Conservation (phyloP, 23 red algal genomes). For the Gracilariopsis chorda region DNA sequence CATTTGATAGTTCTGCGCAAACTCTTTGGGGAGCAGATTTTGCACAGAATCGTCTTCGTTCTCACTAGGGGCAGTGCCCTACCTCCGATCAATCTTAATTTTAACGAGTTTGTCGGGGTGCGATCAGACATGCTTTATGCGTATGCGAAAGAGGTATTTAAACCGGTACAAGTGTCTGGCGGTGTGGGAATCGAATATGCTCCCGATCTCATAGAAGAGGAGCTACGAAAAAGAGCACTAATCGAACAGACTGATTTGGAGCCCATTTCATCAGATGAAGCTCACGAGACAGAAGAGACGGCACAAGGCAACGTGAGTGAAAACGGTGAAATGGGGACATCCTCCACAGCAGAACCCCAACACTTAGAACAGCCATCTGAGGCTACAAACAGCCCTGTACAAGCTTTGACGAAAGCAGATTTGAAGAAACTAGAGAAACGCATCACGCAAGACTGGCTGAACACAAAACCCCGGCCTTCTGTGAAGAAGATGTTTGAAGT, state of each 20-base stretch:
- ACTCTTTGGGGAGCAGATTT: background rate
- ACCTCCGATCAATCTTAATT: slow-evolving; percentile 24
- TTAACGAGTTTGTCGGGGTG: slow-evolving; percentile 16
- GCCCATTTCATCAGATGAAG: too few species aligned
- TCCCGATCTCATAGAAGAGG: background rate
- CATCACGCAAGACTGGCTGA: background rate
- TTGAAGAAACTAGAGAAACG: background rate
- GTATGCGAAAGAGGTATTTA: background rate
- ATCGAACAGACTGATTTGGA: too few species aligned
- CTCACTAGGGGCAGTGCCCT: slow-evolving; percentile 11
- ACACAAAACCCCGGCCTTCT: background rate
- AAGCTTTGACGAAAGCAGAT: background rate
- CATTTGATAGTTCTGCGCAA: background rate
- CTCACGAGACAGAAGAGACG: too few species aligned
- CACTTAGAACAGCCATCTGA: too few species aligned
- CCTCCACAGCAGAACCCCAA: too few species aligned
- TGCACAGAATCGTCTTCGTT: slow-evolving; percentile 37
- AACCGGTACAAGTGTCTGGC: background rate
- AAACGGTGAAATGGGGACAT: too few species aligned
- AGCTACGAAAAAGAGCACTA: too few species aligned
- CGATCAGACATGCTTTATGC: slow-evolving; percentile 14
- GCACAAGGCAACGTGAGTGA: too few species aligned
- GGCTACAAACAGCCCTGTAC: too few species aligned
- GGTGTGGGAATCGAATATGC: background rate
- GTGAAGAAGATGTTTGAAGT: background rate